phyloP scores from a whole-genome alignment of 306 rosid genomes.

The Dicorynia guianensis region DNA sequence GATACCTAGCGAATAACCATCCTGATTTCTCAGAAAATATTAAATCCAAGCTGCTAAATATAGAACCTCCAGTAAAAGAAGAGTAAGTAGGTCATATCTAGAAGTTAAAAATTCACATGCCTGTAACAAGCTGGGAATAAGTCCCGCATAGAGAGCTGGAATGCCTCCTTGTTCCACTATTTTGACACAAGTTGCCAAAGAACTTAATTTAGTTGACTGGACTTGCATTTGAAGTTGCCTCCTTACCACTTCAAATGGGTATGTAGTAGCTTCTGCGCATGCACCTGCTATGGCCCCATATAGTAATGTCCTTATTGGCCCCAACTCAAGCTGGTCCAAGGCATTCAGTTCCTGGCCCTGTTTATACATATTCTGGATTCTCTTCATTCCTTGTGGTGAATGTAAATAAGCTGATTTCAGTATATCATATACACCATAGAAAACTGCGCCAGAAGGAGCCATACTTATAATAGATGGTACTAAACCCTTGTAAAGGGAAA shows the following conservation, averaged over 20 bases:
- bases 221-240: conserved; percentile 92
- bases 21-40: not conserved
- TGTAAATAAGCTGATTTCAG: conserved; percentile 83
- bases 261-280: conserved; percentile 94
- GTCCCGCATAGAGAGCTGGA: conserved; percentile 93
- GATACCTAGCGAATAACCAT: not conserved
- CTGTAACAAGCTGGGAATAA: conserved; percentile 96
- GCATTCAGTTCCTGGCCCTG: conserved; percentile 77
- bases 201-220: conserved; percentile 76
- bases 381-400: conserved; percentile 87
- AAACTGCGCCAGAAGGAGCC: conserved; percentile 99
- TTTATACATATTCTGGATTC: conserved; percentile 72
- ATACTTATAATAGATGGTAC: conserved; percentile 91
- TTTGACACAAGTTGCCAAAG: conserved; percentile 75
- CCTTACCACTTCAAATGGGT: conserved; percentile 96
- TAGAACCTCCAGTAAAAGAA: conserved; percentile 17
- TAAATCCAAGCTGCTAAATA: conserved; percentile 8
- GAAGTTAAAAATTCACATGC: conserved; percentile 49
- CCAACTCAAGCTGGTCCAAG: conserved; percentile 91
- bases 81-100: conserved; percentile 19
- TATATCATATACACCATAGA: conserved; percentile 91
- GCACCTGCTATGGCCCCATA: conserved; percentile 97
- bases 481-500: conserved; percentile 93
- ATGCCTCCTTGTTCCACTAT: conserved; percentile 88
- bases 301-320: conserved; percentile 81